phyloP scores from a whole-genome alignment of 768 basidiomycete genomes.

The Udeniomyces megalosporus region DNA sequence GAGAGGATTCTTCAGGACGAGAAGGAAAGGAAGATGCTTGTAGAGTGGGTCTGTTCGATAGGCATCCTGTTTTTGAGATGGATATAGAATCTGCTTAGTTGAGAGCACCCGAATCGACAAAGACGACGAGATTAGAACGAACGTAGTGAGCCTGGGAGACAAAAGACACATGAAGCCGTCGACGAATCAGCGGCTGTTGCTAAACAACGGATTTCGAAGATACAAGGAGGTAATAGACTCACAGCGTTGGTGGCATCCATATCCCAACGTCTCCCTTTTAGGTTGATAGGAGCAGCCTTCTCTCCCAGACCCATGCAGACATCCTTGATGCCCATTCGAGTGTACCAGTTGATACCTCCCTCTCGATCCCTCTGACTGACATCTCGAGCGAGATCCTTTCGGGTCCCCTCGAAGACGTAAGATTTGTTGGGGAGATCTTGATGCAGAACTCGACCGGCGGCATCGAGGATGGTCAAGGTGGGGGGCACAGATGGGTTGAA shows the following conservation, averaged over 20 bases:
- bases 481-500: too few relatives aligned
- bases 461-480: constrained; percentile 1
- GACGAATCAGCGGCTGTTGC: too few relatives aligned
- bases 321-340: not conserved
- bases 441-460: not conserved
- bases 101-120: too few relatives aligned
- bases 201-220: too few relatives aligned
- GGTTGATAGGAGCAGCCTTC: constrained; percentile 7
- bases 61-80: too few relatives aligned
- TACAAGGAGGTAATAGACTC: not conserved
- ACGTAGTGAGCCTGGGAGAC: too few relatives aligned
- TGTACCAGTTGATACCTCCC: not conserved
- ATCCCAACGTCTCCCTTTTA: not conserved
- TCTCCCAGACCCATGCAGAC: constrained; percentile 7
- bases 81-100: too few relatives aligned
- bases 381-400: not conserved
- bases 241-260: constrained; percentile 1
- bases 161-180: too few relatives aligned
- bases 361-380: not conserved
- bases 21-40: constrained; percentile 28
- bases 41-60: constrained; percentile 18
- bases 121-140: too few relatives aligned
- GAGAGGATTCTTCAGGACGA: constrained; percentile 18
- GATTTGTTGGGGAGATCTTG: not conserved
- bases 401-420: not conserved